A percentile compares a stretch with the other conserved stretches of the same genome.
Evolutionary conservation across 768 basidiomycete species (phyloP).

Genomic region (Leccinum aurantiacum): DNA sequence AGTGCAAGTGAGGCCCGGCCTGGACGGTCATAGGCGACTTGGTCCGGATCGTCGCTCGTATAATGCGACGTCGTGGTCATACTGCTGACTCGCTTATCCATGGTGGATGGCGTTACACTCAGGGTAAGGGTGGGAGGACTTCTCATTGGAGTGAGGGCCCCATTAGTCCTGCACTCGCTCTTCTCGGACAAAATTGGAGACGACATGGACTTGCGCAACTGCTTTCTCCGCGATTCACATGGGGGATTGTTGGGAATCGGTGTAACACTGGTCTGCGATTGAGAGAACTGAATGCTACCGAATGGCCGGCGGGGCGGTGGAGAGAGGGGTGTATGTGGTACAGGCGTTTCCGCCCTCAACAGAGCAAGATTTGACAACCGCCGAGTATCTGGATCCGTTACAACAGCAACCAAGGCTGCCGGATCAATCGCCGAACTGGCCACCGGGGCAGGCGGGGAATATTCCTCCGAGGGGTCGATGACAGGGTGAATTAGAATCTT

Average conservation of each 20-base stretch:
- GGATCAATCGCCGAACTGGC: conserved; percentile 7
- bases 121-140: conserved; percentile 45
- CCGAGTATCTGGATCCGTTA: conserved; percentile 34
- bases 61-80: conserved; percentile 27
- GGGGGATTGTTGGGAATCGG: conserved; percentile 11
- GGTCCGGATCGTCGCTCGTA: conserved; percentile 43
- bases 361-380: conserved; percentile 46
- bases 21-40: conserved; percentile 24
- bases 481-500: conserved; percentile 45
- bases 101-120: conserved; percentile 31
- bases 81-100: conserved; percentile 27
- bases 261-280: conserved; percentile 56
- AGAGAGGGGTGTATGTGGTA: conserved; percentile 57
- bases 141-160: conserved; percentile 32
- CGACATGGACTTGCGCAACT: conserved; percentile 51
- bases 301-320: conserved; percentile 61
- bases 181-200: conserved; percentile 52
- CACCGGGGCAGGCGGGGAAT: conserved; percentile 24
- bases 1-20: conserved; percentile 50
- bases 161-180: conserved; percentile 36
- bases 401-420: conserved; percentile 17
- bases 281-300: conserved; percentile 45
- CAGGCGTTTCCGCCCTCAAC: conserved; percentile 65
- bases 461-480: conserved; percentile 35
- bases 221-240: conserved; percentile 16